A percentile compares a stretch with the other conserved stretches of the same genome.
Evolutionary conservation across 2,329 filamentous ascomycete genomes (phyloP).

Genomic region (Neoscytalidium dimidiatum): DNA sequence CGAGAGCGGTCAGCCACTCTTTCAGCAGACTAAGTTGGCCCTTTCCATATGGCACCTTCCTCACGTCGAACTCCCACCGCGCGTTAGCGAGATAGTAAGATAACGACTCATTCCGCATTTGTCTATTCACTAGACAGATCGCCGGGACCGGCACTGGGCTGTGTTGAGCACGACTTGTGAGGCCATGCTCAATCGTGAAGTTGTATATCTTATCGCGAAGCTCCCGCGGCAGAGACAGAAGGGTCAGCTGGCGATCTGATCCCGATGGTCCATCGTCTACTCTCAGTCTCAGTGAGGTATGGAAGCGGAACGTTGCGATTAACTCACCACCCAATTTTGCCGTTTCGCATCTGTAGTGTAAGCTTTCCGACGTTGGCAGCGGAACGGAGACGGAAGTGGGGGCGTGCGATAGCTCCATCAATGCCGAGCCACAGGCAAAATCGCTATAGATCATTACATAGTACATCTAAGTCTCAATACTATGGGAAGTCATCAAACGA

Average conservation of each 20-base stretch:
- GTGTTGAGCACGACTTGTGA: not conserved
- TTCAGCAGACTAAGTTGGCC: not conserved
- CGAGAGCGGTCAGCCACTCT: not conserved
- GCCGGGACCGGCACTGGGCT: not conserved
- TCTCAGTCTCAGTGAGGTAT: not conserved
- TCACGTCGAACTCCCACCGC: not conserved
- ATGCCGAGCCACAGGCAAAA: no score
- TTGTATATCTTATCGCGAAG: conserved; percentile 1
- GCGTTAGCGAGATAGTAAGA: not conserved
- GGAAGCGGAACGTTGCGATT: no score
- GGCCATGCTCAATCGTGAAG: not conserved
- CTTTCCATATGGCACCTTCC: not conserved
- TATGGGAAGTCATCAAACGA: no score
- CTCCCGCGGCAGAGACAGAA: not conserved
- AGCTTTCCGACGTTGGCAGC: no score
- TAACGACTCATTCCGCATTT: not conserved
- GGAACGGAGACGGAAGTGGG: no score
- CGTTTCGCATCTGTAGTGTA: no score
- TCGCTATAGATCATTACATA: no score
- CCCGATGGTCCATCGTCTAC: not conserved
- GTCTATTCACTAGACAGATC: not conserved
- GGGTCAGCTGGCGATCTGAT: not conserved
- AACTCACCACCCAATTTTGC: no score
- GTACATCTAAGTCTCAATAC: no score
- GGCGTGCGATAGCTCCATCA: no score